These are phyloP conservation scores for Cadophora gregata DNA, from an alignment of 2,329 filamentous ascomycete species.

Conservation along the genomic window DNA sequence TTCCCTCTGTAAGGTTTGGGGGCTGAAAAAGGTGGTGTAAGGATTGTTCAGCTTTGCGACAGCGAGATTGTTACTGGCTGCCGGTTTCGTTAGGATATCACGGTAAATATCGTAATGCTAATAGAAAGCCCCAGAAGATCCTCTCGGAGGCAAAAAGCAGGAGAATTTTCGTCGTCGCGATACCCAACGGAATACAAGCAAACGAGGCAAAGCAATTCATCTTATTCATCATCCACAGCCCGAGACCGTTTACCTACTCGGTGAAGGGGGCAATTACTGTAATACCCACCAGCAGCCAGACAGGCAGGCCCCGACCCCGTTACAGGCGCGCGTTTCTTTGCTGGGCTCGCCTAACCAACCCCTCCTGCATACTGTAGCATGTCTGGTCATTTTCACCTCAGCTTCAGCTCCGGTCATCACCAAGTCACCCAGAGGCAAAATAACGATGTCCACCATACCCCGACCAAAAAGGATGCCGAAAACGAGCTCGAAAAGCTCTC, in stretches of 20 bases:
- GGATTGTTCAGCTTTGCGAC: constrained; percentile 10
- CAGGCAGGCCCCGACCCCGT: neutral
- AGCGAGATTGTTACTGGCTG: neutral
- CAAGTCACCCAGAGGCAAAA: neutral
- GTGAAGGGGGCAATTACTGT: constrained; percentile 1
- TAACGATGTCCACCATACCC: neutral
- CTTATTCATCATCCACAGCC: constrained; percentile 8
- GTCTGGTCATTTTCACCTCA: neutral
- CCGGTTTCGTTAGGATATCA: no score
- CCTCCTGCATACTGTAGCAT: neutral
- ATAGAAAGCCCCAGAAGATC: neutral
- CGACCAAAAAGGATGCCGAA: neutral
- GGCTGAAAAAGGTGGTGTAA: constrained; percentile 15
- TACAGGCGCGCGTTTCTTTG: constrained; percentile 12
- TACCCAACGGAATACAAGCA: neutral
- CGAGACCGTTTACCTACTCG: constrained; percentile 4
- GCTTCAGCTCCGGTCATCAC: neutral
- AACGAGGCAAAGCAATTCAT: no score
- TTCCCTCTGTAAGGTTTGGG: constrained; percentile 19
- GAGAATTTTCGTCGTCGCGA: constrained; percentile 1
- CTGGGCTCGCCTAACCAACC: neutral
- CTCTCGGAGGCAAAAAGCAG: neutral
- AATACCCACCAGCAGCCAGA: neutral
- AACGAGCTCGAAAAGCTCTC: neutral
- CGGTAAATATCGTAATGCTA: no score